Evolutionary conservation across 352 stramenopile species (phyloP).

Genomic region (Halophytophthora polymorphica): DNA sequence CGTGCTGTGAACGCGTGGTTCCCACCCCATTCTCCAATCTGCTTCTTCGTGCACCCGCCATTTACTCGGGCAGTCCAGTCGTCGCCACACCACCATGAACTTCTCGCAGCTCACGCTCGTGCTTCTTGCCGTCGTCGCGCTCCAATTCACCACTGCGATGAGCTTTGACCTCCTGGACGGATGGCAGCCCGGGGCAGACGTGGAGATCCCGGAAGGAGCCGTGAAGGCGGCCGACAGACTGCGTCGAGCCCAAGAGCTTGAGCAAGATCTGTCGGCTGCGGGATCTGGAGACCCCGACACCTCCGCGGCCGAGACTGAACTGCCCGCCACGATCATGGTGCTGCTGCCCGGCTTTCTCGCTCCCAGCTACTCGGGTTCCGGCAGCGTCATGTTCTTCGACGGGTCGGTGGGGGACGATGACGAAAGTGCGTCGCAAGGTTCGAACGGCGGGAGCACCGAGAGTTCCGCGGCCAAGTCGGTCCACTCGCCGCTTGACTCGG

Average conservation of each 20-base stretch:
- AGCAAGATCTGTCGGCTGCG: slow-evolving; percentile 12
- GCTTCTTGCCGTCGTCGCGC: slow-evolving; percentile 14
- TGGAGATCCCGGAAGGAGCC: slow-evolving; percentile 21
- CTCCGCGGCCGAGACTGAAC: slow-evolving; percentile 24
- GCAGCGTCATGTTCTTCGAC: slow-evolving; percentile 43
- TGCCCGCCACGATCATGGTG: slow-evolving; percentile 55
- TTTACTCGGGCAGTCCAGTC: background rate
- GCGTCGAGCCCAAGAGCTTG: slow-evolving; percentile 21
- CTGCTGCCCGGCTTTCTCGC: slow-evolving; percentile 49
- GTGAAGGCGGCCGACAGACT: slow-evolving; percentile 8
- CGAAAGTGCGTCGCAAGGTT: slow-evolving; percentile 17
- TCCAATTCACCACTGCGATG: slow-evolving; percentile 13
- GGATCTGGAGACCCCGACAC: slow-evolving; percentile 12
- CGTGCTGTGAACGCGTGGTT: background rate
- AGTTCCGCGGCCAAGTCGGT: slow-evolving; percentile 10
- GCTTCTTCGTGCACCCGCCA: slow-evolving; percentile 5
- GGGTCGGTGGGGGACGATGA: slow-evolving; percentile 15
- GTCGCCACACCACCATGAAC: slow-evolving; percentile 22
- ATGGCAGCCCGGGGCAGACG: slow-evolving; percentile 23
- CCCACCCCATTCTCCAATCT: slow-evolving; percentile 32
- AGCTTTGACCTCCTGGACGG: slow-evolving; percentile 10
- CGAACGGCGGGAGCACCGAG: slow-evolving; percentile 13
- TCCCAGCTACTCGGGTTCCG: slow-evolving; percentile 37
- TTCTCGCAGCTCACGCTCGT: slow-evolving; percentile 19
- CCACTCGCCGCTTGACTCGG: slow-evolving; percentile 6